Evolutionary conservation across 1,139 yeast genomes (phyloP), one percentile per base, ranked within the genome.

Genomic region (Candida anutae): DNA sequence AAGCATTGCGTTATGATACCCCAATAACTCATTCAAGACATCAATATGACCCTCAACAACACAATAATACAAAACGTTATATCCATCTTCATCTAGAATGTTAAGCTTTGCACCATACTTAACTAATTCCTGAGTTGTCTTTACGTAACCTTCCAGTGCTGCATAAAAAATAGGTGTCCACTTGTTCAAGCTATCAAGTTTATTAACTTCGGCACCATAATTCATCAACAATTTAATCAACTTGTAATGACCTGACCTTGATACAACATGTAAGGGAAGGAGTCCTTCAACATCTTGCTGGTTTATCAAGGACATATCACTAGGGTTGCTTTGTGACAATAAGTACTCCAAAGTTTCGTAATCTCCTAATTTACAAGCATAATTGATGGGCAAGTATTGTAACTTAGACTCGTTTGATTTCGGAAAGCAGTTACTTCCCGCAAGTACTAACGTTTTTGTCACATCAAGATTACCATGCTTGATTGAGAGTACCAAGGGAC

Each of bases 161-260:
- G 95, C 84, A 51, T 90, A 88, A 45, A 88, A 85, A 5, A 90
- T 67, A 0, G 97, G 95, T 0, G 96, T 78, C 97, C 97, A 90
- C 42, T 81, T 82, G 48, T 87, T 85, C 33, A 85, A 74, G 32
- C 84, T 81, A 54, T 90, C 97, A 9, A 77, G 50, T 34, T 74
- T 78, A 50, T 90, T 83, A 5, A 88, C 74, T 43, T 82, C 76
- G 1, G 93, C 85, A 4, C 94, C 94, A 39, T 78, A 69, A 15
- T 71, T 60, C 5, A 82, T 72, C 26, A 90, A 59, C 27, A 88
- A 53, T 13, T 77, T 72, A 12, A 88, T 76, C 23, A 88, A 61
- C 29, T 74, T 61, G 38, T 66, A 62, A 47, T 80, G 87, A 0
- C 96, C 97, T 5, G 83, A 77, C 30, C 94, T 70, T 0, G 96